These are phyloP conservation scores for Colletotrichum phormii DNA, from an alignment of 2,329 filamentous ascomycete genomes.

Conservation along the genomic window DNA sequence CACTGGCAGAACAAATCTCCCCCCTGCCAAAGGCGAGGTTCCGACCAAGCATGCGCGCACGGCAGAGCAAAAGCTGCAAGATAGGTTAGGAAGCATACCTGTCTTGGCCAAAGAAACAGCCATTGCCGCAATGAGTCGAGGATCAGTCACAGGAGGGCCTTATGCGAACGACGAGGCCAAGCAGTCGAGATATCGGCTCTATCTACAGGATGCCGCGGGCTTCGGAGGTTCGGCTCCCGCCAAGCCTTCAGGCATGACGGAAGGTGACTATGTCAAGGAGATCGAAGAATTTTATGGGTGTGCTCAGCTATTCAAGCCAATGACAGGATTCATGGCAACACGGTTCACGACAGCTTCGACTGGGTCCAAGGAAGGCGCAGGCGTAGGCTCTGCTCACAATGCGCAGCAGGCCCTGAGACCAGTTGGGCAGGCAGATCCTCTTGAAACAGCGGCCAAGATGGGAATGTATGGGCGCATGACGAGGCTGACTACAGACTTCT, in stretches of 20 bases:
- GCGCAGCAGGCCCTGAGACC: constrained; percentile 59
- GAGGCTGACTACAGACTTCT: constrained; percentile 76
- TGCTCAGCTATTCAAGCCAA: constrained; percentile 84
- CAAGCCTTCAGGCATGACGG: constrained; percentile 56
- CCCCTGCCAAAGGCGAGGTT: constrained; percentile 80
- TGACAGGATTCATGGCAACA: constrained; percentile 91
- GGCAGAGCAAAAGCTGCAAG: constrained; percentile 71
- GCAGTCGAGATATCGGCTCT: constrained; percentile 81
- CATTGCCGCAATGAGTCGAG: constrained; percentile 74
- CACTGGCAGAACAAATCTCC: constrained; percentile 82
- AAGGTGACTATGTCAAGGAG: constrained; percentile 84
- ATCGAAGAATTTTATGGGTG: constrained; percentile 78
- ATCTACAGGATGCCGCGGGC: constrained; percentile 82
- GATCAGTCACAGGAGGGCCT: constrained; percentile 75
- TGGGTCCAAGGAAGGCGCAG: constrained; percentile 42
- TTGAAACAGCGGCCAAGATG: constrained; percentile 86
- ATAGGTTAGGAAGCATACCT: constrained; percentile 70
- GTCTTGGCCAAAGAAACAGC: constrained; percentile 75
- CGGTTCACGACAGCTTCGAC: constrained; percentile 84
- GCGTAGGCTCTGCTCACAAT: constrained; percentile 37
- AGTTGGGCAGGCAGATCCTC: constrained; percentile 77
- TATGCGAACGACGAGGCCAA: constrained; percentile 88
- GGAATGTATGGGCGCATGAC: constrained; percentile 96
- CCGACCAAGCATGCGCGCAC: constrained; percentile 73
- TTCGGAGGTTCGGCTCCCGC: constrained; percentile 66